Evolutionary conservation across 306 rosid genomes (phyloP).

Genomic region (Cucumis hystrix): DNA sequence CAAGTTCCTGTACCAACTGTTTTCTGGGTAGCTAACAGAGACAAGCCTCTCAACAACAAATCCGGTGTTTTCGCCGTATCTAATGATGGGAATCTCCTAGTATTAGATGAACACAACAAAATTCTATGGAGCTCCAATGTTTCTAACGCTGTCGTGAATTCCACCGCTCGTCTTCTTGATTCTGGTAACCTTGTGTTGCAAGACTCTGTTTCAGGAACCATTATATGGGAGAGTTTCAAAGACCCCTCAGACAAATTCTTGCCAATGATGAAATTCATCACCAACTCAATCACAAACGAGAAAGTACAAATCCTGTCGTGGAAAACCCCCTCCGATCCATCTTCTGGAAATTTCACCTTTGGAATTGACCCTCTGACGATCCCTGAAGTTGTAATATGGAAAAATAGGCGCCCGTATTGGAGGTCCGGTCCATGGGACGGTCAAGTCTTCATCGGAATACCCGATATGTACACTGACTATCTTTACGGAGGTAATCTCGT

Average conservation of each 20-base stretch:
- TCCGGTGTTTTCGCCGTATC: conserved; percentile 9
- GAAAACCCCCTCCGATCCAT: conserved; percentile 10
- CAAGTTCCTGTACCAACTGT: not conserved
- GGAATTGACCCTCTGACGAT: conserved; percentile 9
- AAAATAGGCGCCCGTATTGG: conserved; percentile 7
- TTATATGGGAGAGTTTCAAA: conserved; percentile 29
- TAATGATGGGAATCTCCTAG: conserved; percentile 3
- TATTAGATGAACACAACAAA: conserved; percentile 4
- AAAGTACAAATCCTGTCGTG: conserved; percentile 4
- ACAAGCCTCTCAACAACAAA: not conserved
- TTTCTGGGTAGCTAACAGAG: conserved; percentile 8
- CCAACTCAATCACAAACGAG: conserved; percentile 4
- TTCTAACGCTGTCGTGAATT: conserved; percentile 9
- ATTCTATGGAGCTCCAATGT: conserved; percentile 26
- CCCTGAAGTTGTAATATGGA: conserved; percentile 22
- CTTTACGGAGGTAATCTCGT: conserved; percentile 13
- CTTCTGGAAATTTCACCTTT: conserved; percentile 11
- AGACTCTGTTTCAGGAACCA: not conserved
- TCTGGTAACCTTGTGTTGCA: conserved; percentile 24
- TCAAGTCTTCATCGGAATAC: conserved; percentile 21
- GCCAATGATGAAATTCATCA: conserved; percentile 9
- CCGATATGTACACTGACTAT: conserved; percentile 18
- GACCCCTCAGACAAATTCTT: conserved; percentile 13
- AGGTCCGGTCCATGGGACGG: conserved; percentile 42
- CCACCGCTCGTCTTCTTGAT: conserved; percentile 12